These are phyloP conservation scores for Penicillium sp. DNA, from an alignment of 2,329 filamentous ascomycete genomes.

Conservation along the genomic window DNA sequence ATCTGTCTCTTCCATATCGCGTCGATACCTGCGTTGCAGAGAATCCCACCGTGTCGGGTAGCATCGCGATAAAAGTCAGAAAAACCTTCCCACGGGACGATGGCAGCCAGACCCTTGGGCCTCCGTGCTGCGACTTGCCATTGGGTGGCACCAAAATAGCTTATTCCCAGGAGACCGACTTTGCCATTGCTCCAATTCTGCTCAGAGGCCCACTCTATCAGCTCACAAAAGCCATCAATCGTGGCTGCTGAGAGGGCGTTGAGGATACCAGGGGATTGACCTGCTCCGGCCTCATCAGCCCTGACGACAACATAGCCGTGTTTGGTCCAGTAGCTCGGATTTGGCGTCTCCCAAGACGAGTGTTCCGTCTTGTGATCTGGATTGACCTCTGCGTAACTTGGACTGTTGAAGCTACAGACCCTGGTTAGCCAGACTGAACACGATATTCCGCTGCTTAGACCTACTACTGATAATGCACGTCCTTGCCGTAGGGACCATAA, in stretches of 20 bases:
- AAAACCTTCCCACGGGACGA: slow-evolving; percentile 62
- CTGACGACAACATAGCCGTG: slow-evolving; percentile 63
- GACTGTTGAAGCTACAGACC: slow-evolving; percentile 50
- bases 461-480: slow-evolving; percentile 63
- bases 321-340: slow-evolving; percentile 61
- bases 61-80: slow-evolving; percentile 60
- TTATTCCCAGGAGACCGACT: slow-evolving; percentile 57
- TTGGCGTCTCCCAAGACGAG: slow-evolving; percentile 65
- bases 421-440: slow-evolving; percentile 14
- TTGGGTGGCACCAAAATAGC: slow-evolving; percentile 59
- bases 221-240: slow-evolving; percentile 13
- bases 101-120: slow-evolving; percentile 56
- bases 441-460: background rate
- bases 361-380: slow-evolving; percentile 48
- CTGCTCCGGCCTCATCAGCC: slow-evolving; percentile 58
- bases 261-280: slow-evolving; percentile 47
- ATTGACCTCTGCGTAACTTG: slow-evolving; percentile 59
- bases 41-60: slow-evolving; percentile 65
- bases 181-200: slow-evolving; percentile 45
- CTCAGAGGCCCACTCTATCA: slow-evolving; percentile 19
- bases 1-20: slow-evolving; percentile 54
- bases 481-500: slow-evolving; percentile 75
- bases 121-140: slow-evolving; percentile 59
- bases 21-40: slow-evolving; percentile 30
- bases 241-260: background rate